Base-by-base conservation (phyloP, 2,329 filamentous ascomycete species). In the Sphaerostilbella broomeana region DNA sequence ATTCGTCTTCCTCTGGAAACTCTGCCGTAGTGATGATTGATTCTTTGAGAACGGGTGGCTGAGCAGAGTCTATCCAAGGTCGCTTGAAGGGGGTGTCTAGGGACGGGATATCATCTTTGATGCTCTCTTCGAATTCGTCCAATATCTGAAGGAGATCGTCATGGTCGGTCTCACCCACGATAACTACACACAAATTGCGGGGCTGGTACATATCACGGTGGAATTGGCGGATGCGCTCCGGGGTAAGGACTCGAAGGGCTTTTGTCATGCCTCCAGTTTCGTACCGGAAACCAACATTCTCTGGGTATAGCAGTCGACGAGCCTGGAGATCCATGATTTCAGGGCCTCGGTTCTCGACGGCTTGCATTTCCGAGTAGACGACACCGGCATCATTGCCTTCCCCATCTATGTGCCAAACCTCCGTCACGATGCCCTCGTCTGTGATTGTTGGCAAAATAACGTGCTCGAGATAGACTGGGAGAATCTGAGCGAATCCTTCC, bases 301-400 rank as follows among this genome's bases (percentile, higher is more conserved):
- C 79, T 0, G 89, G 89, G 52, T 97, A 98, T 24, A 95, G 69
- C 30, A 92, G 68, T 3, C 86, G 79, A 27, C 86, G 81, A 37
- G 86, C 82, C 48, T 78, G 76, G 42, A 95, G 70, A 48, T 95
- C 86, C 76, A 97, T 95, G 43, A 97, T 77, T 59, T 95, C 87
- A 6, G 73, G 70, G 49, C 84, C 81, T 37, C 79, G 81, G 57
- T 94, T 94, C 57, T 97, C 85, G 2, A 95, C 80, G 17, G 82
- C 92, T 63, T 98, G 92, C 92, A 98, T 98, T 64, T 98, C 92
- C 0, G 90, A 95, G 63, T 98, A 98, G 7, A 98, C 92, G 2
- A 95, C 89, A 47, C 88, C 92, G 28, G 92, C 92, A 72, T 98
- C 92, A 47, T 97, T 84, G 41, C 92, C 92, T 50, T 86, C 79